Evolutionary conservation across 768 basidiomycete species (phyloP), one percentile per base, ranked within the genome.

Genomic region (Auricularia cornea): DNA sequence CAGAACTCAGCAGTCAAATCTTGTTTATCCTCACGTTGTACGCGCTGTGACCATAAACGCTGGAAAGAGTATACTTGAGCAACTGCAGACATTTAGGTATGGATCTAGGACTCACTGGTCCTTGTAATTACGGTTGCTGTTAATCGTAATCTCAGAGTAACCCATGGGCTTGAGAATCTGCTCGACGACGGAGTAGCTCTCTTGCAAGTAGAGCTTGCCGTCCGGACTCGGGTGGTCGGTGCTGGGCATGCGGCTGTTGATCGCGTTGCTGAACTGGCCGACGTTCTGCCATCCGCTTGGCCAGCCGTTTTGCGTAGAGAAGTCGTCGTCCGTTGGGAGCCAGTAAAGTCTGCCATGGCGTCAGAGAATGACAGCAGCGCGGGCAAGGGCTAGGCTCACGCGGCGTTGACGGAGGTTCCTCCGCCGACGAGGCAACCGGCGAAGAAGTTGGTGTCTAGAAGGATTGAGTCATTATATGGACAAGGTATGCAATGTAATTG

Each of bases 391-490:
- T n/a, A 23, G 14, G 72, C 82, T 70, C 67, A 84, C 83, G 81
- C 84, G 72, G 84, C 86, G 70, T 87, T 86, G 68, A 87, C 77
- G 2, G 84, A 78, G 4, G 82, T 83, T 40, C 85, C 86, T 23
- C 86, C 86, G 63, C 86, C 86, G 23, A 86, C 69, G 33, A 86
- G 70, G 70, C 86, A 87, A 33, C 84, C 86, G 28, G 85, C 86
- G 70, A 85, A 87, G 29, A 81, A 79, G 29, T 76, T 84, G 64
- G 85, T 74, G 71, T 86, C 85, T 80, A 35, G 31, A 54, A n/a
- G 31, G 33, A 33, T 41, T 62, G 32, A 32, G 11, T 16, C 54
- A 38, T 44, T 40, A 20, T 64, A 40, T 16, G 28, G 5, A 54
- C 14, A 33, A n/a, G n/a, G n/a, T n/a, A n/a, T n/a, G n/a, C n/a